phyloP scores from a whole-genome alignment of 2,329 filamentous ascomycete genomes.

The Aureobasidium sp. region DNA sequence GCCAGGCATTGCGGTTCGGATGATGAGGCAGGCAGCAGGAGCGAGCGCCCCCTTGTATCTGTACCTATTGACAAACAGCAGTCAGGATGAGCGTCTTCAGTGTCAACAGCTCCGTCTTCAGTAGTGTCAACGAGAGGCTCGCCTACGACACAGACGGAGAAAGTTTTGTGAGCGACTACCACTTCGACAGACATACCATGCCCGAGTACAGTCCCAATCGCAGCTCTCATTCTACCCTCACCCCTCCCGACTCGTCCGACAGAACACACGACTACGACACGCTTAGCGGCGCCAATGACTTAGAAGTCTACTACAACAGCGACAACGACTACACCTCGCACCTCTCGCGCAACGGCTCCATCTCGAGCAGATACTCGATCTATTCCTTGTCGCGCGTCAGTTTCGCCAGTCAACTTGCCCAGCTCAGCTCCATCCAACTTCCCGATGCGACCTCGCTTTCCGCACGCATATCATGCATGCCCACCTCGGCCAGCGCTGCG shows the following conservation, averaged over 20 bases:
- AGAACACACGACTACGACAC: slow-evolving; percentile 19
- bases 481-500: slow-evolving; percentile 75
- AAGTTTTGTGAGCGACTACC: slow-evolving; percentile 20
- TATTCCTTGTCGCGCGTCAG: slow-evolving; percentile 89
- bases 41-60: neutral
- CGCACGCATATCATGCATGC: slow-evolving; percentile 73
- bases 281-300: slow-evolving; percentile 36
- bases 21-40: slow-evolving; percentile 7
- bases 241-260: slow-evolving; percentile 19
- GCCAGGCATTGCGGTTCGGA: neutral
- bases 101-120: slow-evolving; percentile 34
- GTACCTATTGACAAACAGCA: neutral
- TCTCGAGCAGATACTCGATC: slow-evolving; percentile 69
- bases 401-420: slow-evolving; percentile 86
- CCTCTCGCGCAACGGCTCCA: slow-evolving; percentile 52
- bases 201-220: slow-evolving; percentile 43
- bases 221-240: slow-evolving; percentile 13
- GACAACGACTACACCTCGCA: slow-evolving; percentile 1
- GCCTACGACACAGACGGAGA: slow-evolving; percentile 34
- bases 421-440: slow-evolving; percentile 81
- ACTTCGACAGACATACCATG: slow-evolving; percentile 64
- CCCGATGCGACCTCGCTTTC: slow-evolving; percentile 79
- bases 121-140: slow-evolving; percentile 45
- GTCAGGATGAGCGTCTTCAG: slow-evolving; percentile 29
- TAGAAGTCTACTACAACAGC: slow-evolving; percentile 34